phyloP scores from a whole-genome alignment of 208 protist species.

The Trypanosoma lewisi region DNA sequence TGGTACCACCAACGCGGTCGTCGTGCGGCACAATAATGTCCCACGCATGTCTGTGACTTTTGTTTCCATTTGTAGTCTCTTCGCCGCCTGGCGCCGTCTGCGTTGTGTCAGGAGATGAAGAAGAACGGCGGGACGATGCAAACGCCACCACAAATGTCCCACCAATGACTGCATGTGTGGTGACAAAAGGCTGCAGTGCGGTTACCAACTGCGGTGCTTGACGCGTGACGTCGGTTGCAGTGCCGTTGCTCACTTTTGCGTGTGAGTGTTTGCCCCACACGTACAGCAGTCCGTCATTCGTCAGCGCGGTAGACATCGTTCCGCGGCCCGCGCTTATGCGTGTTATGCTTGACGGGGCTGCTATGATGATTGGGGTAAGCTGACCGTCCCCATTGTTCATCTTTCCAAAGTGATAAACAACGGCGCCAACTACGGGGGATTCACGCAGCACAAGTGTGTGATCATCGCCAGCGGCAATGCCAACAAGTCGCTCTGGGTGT shows the following conservation, averaged over 20 bases:
- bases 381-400: conserved; percentile 58
- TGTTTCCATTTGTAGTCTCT: not conserved
- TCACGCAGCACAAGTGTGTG: conserved; percentile 72
- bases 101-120: conserved; percentile 6
- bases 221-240: conserved; percentile 27
- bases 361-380: conserved; percentile 44
- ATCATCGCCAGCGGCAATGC: conserved; percentile 74
- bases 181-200: conserved; percentile 32
- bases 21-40: conserved; percentile 80
- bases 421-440: conserved; percentile 49
- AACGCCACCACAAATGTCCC: conserved; percentile 60
- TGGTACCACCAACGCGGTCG: conserved; percentile 28
- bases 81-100: not conserved
- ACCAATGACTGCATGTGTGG: conserved; percentile 40
- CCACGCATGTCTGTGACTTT: conserved; percentile 29
- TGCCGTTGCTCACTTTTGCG: conserved; percentile 53
- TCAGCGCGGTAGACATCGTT: conserved; percentile 38
- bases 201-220: conserved; percentile 29
- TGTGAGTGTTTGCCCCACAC: conserved; percentile 80
- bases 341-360: conserved; percentile 21
- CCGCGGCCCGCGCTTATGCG: conserved; percentile 53
- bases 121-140: conserved; percentile 22
- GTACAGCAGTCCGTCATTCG: conserved; percentile 42
- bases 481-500: conserved; percentile 43
- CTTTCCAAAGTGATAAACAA: conserved; percentile 81